Conservation (phyloP, 208 protist genomes). For the Porcisia hertigi region DNA sequence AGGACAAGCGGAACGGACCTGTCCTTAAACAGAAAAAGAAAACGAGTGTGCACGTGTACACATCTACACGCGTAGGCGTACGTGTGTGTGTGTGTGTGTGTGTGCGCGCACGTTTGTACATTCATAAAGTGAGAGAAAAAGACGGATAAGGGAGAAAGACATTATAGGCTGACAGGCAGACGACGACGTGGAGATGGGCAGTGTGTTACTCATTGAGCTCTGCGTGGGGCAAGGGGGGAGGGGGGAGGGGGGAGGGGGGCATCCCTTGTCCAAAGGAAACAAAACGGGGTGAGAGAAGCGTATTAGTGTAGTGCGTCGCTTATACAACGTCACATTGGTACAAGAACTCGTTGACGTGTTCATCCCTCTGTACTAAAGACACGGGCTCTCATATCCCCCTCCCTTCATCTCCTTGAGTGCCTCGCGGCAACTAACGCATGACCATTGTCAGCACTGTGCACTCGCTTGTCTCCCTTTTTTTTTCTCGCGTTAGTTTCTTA, state of each 20-base stretch:
- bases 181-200: neutral
- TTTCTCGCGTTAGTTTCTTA: neutral
- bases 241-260: neutral
- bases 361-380: neutral
- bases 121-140: neutral
- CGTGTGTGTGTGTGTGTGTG: too few relatives aligned
- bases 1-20: neutral
- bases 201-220: neutral
- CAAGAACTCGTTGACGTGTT: neutral
- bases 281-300: neutral
- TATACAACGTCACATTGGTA: neutral
- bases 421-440: too few relatives aligned
- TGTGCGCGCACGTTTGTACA: too few relatives aligned
- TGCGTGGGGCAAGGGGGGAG: neutral
- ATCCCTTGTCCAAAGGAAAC: neutral
- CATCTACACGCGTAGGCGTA: too few relatives aligned
- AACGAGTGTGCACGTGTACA: too few relatives aligned
- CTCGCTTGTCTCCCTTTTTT: neutral
- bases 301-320: neutral
- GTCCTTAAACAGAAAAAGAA: too few relatives aligned
- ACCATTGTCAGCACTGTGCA: neutral
- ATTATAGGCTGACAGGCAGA: neutral
- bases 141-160: neutral
- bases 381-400: neutral
- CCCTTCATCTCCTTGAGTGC: neutral